Evolutionary conservation across 2,329 filamentous ascomycete genomes (phyloP), one percentile per base, ranked within the genome.

Genomic region (Nemania abortiva): DNA sequence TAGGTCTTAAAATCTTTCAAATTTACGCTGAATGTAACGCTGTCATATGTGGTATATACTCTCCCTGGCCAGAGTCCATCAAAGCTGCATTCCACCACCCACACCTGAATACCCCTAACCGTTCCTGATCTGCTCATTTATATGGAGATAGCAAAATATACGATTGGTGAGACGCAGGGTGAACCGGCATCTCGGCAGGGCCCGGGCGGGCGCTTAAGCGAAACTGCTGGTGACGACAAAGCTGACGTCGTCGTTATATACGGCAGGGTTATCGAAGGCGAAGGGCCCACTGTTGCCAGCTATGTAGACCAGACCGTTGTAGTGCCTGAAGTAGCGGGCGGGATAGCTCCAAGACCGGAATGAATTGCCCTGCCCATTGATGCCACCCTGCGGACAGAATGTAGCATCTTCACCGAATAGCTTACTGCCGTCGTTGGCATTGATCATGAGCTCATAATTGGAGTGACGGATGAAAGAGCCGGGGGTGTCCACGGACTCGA

Each of bases 381-480:
- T 77, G 0, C 84, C 85, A 0, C 82, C 66, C 76, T 86, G 82
- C 0, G 87, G 82, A 74, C 89, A 91, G 77, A 90, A 91, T 0
- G 89, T 91, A 10, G 89, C 87, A 54, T 91, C 89, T 72, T 91
- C 88, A 3, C 78, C 37, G 78, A 90, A 89, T 53, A 81, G 77
- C 80, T 90, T 89, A 65, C 81, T 82, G 63, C 84, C 83, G 69
- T 90, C 89, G 70, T 85, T 84, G 65, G 83, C 81, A 42, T 81
- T 78, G 52, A 91, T 72, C 45, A 78, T 52, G 0, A 91, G 84
- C 34, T 37, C 81, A 55, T 89, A 90, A 76, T 85, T 75, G 67
- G 77, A 81, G 79, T 91, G 89, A 0, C 88, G 82, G 2, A 91
- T 81, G 75, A 83, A 91, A 78, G 84, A 88, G 2, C 88, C 89